Percentiles rank a stretch among this genome's conserved stretches.
Evolutionary conservation across 768 basidiomycete species (phyloP).

Genomic region (Russula abietina): DNA sequence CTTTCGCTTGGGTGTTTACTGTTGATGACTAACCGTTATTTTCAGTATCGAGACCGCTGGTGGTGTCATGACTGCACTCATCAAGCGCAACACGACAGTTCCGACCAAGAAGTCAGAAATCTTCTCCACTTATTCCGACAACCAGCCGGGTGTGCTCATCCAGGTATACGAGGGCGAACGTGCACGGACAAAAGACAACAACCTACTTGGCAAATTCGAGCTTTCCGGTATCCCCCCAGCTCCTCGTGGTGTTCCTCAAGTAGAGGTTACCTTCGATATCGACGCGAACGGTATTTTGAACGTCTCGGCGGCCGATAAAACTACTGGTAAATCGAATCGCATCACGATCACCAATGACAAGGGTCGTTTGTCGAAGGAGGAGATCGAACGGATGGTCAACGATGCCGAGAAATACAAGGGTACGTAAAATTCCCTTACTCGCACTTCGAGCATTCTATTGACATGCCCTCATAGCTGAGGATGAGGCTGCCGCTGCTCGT

Average conservation of each 20-base stretch:
- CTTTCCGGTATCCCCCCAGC: constrained; percentile 94
- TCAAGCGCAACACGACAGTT: constrained; percentile 98
- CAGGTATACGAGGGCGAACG: constrained; percentile 98
- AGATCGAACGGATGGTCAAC: constrained; percentile 94
- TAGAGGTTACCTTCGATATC: constrained; percentile 97
- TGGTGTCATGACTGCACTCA: constrained; percentile 98
- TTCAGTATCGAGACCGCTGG: constrained; percentile 92
- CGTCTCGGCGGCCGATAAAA: constrained; percentile 93
- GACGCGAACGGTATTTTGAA: constrained; percentile 96
- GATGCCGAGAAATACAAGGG: constrained; percentile 93
- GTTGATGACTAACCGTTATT: constrained; percentile 25
- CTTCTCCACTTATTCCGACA: constrained; percentile 98
- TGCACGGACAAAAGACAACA: constrained; percentile 98
- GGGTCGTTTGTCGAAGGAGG: constrained; percentile 93
- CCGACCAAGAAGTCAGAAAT: constrained; percentile 98
- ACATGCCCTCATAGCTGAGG: constrained; percentile 52
- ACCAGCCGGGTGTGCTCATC: constrained; percentile 97
- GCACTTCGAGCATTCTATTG: constrained; percentile 3
- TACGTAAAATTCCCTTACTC: constrained; percentile 31
- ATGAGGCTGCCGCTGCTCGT: constrained; percentile 78
- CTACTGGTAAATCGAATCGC: constrained; percentile 91
- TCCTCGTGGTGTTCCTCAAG: constrained; percentile 95
- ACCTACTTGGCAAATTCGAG: constrained; percentile 97
- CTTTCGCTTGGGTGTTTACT: constrained; percentile 24
- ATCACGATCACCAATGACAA: constrained; percentile 97